phyloP scores from a whole-genome alignment of 805 yeast genomes.

The Lipomyces yamanashiensis region DNA sequence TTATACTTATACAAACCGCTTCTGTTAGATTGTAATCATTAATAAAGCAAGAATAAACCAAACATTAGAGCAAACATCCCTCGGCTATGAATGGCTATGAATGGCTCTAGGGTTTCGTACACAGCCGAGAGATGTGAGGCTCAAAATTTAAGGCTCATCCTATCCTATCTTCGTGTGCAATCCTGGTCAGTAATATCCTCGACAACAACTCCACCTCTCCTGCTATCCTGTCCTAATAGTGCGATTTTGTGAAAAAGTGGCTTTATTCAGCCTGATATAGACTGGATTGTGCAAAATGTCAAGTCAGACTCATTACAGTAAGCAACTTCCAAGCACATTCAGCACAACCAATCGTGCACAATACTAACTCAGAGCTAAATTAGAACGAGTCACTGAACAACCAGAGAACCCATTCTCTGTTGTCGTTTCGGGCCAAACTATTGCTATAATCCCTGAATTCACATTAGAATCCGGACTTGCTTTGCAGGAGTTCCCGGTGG shows the following conservation, averaged over 20 bases:
- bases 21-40: no score
- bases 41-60: no score
- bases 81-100: no score
- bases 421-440: conserved; percentile 75
- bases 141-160: neutral
- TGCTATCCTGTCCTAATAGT: neutral
- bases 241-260: no score
- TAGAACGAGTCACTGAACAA: conserved; percentile 24
- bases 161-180: neutral
- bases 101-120: no score
- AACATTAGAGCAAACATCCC: no score
- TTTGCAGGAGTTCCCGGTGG: conserved; percentile 78
- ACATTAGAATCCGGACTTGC: conserved; percentile 81
- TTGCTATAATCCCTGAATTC: conserved; percentile 75
- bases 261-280: neutral
- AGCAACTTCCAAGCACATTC: neutral
- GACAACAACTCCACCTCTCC: neutral
- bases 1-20: no score
- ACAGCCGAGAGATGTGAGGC: neutral
- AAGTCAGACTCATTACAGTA: conserved; percentile 5
- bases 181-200: no score
- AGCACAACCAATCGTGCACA: no score
- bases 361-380: neutral
- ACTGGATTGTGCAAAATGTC: conserved; percentile 2
- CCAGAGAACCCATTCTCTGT: conserved; percentile 64